Percentiles rank a stretch among this genome's conserved stretches.
Evolutionary conservation across 208 protist species (phyloP).

Genomic region (Balamuthia mandrillaris): DNA sequence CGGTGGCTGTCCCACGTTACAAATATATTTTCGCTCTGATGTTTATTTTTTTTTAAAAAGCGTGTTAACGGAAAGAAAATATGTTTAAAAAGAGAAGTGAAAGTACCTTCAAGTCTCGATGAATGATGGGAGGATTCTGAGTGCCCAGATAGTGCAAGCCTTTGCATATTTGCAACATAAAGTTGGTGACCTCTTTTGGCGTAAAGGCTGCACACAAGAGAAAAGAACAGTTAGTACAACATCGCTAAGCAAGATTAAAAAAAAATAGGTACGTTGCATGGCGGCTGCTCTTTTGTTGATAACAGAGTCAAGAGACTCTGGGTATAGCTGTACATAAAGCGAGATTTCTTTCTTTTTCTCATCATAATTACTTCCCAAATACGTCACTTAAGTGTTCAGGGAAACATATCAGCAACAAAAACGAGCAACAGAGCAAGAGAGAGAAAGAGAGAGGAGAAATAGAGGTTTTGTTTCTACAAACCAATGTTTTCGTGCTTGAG

Average conservation of each 20-base stretch:
- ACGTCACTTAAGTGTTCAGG: too few species aligned
- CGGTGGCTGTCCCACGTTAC: conserved; percentile 9
- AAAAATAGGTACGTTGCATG: too few species aligned
- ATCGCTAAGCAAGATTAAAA: too few species aligned
- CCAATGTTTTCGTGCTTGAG: background rate
- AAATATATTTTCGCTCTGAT: conserved; percentile 12
- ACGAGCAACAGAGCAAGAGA: too few species aligned
- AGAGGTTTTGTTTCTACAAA: too few species aligned
- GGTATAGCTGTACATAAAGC: background rate
- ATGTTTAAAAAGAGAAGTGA: background rate
- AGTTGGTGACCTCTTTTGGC: background rate
- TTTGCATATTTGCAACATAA: background rate
- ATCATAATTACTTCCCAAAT: background rate
- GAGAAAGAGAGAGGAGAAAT: too few species aligned
- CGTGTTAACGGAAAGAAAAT: background rate
- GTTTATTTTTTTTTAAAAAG: background rate
- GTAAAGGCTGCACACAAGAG: too few species aligned
- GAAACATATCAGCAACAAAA: too few species aligned
- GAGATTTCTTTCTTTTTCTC: background rate
- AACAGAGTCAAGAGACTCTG: background rate
- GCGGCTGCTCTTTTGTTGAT: background rate
- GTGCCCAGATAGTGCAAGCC: conserved; percentile 3
- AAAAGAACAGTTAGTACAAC: too few species aligned
- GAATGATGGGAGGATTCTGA: conserved; percentile 4
- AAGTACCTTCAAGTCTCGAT: background rate